Evolutionary conservation across 768 basidiomycete species (phyloP).

Genomic region (Boletus reticuloceps): DNA sequence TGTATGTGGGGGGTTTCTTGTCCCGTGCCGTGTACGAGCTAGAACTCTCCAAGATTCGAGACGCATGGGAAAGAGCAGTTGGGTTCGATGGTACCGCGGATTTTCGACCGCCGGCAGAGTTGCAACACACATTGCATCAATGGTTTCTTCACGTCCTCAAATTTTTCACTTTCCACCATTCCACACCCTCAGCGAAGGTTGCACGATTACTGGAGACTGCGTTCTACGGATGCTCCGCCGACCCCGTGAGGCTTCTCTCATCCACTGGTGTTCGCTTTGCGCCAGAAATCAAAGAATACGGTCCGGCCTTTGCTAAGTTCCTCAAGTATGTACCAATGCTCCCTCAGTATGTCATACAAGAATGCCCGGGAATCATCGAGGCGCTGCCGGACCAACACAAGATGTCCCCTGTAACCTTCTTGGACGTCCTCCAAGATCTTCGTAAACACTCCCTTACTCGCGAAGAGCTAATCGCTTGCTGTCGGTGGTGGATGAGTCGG

Average conservation of each 20-base stretch:
- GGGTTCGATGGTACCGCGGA: conserved; percentile 13
- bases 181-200: conserved; percentile 76
- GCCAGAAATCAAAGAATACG: conserved; percentile 67
- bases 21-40: conserved; percentile 80
- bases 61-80: not conserved
- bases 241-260: conserved; percentile 49
- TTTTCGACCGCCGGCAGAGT: not conserved
- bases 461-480: conserved; percentile 68
- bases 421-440: conserved; percentile 77
- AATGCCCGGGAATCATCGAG: conserved; percentile 55
- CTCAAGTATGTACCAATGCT: conserved; percentile 73
- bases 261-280: conserved; percentile 64
- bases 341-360: conserved; percentile 50
- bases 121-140: not conserved
- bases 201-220: conserved; percentile 63
- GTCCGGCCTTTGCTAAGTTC: conserved; percentile 65
- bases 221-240: conserved; percentile 66
- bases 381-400: conserved; percentile 57
- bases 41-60: conserved; percentile 60
- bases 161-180: conserved; percentile 31
- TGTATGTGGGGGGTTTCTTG: conserved; percentile 81
- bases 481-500: conserved; percentile 61
- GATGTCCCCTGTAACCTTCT: conserved; percentile 70
- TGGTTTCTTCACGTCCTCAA: conserved; percentile 24
- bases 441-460: conserved; percentile 60